Evolutionary conservation across 2,329 filamentous ascomycete genomes (phyloP).

Genomic region (Plectosphaerella sp.): DNA sequence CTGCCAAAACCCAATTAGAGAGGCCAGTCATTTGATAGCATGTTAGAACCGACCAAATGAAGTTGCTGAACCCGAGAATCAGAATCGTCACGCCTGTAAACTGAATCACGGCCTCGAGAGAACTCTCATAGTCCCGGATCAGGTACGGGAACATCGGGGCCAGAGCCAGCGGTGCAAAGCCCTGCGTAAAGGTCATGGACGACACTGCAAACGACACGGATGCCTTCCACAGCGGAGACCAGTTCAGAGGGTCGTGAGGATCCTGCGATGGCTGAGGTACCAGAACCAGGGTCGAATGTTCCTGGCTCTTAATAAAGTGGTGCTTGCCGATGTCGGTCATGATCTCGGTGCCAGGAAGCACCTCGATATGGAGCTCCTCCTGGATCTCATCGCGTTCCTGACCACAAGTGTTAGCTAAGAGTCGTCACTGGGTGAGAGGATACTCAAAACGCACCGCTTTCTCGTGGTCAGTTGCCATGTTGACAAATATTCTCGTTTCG

Average conservation of each 20-base stretch:
- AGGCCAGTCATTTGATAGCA: no score
- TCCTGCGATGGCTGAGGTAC: constrained; percentile 43
- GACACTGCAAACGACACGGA: constrained; percentile 23
- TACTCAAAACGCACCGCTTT: no score
- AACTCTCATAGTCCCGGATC: constrained; percentile 49
- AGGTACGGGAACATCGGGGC: constrained; percentile 56
- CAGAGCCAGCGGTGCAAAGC: constrained; percentile 35
- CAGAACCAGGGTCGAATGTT: constrained; percentile 38
- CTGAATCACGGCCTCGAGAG: constrained; percentile 44
- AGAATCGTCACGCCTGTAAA: constrained; percentile 44
- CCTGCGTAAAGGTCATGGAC: constrained; percentile 34
- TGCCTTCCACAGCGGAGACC: constrained; percentile 41
- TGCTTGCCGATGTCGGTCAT: constrained; percentile 52
- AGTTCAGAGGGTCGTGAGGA: constrained; percentile 44
- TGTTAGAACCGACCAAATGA: constrained; percentile 35
- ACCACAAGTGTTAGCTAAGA: no score
- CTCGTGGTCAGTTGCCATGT: no score
- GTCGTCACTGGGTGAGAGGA: no score
- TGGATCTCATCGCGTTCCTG: no score
- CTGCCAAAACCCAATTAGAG: not conserved
- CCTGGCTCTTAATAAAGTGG: constrained; percentile 56
- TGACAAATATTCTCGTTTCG: no score
- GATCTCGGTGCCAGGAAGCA: constrained; percentile 28
- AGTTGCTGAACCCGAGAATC: constrained; percentile 44
- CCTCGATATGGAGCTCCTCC: no score